These are phyloP conservation scores for Bombardia bombarda DNA, from an alignment of 495 filamentous ascomycete species.

Conservation along the genomic window DNA sequence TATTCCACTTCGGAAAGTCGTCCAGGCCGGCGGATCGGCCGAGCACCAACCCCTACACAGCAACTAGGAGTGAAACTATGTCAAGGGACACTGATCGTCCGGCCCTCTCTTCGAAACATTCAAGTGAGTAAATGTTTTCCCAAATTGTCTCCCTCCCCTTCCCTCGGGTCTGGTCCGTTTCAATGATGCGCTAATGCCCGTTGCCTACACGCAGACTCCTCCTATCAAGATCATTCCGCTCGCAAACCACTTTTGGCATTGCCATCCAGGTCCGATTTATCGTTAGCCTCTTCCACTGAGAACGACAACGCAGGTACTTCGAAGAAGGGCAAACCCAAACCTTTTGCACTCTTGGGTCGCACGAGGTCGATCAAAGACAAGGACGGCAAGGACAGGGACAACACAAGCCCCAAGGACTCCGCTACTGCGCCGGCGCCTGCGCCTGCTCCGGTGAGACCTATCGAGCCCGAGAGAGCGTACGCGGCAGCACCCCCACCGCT, in stretches of 20 bases:
- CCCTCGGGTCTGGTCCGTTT: conserved; percentile 2
- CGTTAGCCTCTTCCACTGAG: conserved; percentile 31
- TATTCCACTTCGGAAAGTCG: conserved; percentile 38
- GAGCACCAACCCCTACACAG: conserved; percentile 25
- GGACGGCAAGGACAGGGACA: conserved; percentile 31
- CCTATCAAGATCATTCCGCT: conserved; percentile 26
- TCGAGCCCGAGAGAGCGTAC: conserved; percentile 33
- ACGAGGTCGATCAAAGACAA: conserved; percentile 60
- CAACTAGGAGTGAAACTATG: conserved; percentile 33
- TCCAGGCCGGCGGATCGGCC: conserved; percentile 31
- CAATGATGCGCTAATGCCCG: conserved; percentile 11
- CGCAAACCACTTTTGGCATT: conserved; percentile 27
- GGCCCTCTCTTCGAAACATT: conserved; percentile 32
- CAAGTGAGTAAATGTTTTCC: conserved; percentile 35
- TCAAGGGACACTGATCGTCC: conserved; percentile 34
- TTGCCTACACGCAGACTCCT: conserved; percentile 24
- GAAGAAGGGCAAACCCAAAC: conserved; percentile 45
- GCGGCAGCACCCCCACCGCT: conserved; percentile 16
- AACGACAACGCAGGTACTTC: conserved; percentile 24
- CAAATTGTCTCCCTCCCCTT: not conserved
- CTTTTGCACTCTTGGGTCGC: conserved; percentile 54
- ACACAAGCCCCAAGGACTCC: conserved; percentile 31
- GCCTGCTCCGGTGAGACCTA: conserved; percentile 19
- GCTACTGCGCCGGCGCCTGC: conserved; percentile 11
- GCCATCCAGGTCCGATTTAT: conserved; percentile 36